Evolutionary conservation across 2,329 filamentous ascomycete genomes (phyloP).

Genomic region (Fusarium redolens): DNA sequence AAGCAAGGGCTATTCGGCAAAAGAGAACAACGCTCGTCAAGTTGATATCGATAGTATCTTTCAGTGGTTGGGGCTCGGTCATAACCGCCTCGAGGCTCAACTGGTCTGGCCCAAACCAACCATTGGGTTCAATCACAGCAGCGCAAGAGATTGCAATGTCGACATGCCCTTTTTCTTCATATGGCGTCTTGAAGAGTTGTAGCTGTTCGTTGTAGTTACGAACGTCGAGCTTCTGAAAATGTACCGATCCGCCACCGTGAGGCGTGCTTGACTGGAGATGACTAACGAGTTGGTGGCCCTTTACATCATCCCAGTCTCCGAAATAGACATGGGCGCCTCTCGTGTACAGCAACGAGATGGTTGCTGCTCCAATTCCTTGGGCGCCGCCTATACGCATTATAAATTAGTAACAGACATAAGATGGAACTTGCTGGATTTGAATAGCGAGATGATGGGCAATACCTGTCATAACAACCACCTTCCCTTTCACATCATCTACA

Average conservation of each 20-base stretch:
- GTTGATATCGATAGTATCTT: neutral
- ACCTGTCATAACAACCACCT: constrained; percentile 4
- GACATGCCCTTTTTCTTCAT: neutral
- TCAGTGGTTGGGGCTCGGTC: neutral
- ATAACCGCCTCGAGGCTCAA: neutral
- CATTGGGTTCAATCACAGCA: neutral
- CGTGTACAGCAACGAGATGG: neutral
- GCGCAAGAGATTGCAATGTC: neutral
- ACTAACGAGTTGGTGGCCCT: neutral
- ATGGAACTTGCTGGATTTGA: rapidly evolving
- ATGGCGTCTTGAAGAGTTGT: neutral
- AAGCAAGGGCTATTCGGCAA: neutral
- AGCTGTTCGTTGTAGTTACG: neutral
- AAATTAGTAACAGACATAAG: neutral
- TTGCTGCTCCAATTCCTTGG: constrained; percentile 1
- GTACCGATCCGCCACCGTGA: neutral
- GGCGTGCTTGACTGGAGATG: neutral
- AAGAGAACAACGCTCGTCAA: neutral
- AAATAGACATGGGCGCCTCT: constrained; percentile 2
- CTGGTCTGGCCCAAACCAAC: neutral
- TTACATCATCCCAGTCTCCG: neutral
- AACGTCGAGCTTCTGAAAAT: neutral
- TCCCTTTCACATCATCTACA: neutral
- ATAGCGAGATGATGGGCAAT: rapidly evolving
- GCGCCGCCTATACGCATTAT: neutral